Percentiles rank a stretch among this genome's conserved stretches.
These are phyloP conservation scores for Trichophyton verrucosum DNA, from an alignment of 2,329 filamentous ascomycete genomes.

Conservation along the genomic window DNA sequence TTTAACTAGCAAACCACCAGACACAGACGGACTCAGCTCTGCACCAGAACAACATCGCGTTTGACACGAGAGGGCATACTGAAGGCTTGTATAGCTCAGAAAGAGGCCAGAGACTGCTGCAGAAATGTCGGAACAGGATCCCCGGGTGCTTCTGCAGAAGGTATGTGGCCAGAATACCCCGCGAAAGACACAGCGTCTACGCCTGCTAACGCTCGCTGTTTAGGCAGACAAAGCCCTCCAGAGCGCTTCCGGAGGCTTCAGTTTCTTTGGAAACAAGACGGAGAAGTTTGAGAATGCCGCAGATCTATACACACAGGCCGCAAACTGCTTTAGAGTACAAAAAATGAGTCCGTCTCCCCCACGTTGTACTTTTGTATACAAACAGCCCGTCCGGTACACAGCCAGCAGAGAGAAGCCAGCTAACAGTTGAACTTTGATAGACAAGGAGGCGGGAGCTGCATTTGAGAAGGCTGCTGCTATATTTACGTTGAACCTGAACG, in stretches of 20 bases:
- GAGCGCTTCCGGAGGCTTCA: slow-evolving; percentile 68
- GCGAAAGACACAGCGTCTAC: slow-evolving; percentile 7
- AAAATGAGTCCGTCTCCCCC: slow-evolving; percentile 52
- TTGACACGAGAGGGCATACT: not conserved
- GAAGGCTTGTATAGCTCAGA: not conserved
- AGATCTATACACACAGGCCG: slow-evolving; percentile 76
- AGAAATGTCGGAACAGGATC: slow-evolving; percentile 53
- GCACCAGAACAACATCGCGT: not conserved
- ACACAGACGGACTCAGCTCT: not conserved
- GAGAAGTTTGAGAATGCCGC: slow-evolving; percentile 86
- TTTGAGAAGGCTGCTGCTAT: slow-evolving; percentile 80
- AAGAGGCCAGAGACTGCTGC: not conserved
- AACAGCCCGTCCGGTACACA: not conserved
- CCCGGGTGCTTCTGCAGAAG: slow-evolving; percentile 66
- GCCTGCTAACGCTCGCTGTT: slow-evolving; percentile 15
- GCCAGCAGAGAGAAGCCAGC: not conserved
- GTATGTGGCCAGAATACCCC: slow-evolving; percentile 32
- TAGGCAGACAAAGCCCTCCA: slow-evolving; percentile 78
- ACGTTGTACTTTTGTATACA: not conserved
- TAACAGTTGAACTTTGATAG: slow-evolving; percentile 32
- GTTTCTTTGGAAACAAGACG: slow-evolving; percentile 71
- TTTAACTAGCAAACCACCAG: not conserved
- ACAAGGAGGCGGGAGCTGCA: slow-evolving; percentile 71
- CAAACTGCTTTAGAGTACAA: slow-evolving; percentile 82
- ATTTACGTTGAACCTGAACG: slow-evolving; percentile 68